Evolutionary conservation across 2,329 filamentous ascomycete genomes (phyloP), one percentile per base, ranked within the genome.

Genomic region (Aureobasidium sp.): DNA sequence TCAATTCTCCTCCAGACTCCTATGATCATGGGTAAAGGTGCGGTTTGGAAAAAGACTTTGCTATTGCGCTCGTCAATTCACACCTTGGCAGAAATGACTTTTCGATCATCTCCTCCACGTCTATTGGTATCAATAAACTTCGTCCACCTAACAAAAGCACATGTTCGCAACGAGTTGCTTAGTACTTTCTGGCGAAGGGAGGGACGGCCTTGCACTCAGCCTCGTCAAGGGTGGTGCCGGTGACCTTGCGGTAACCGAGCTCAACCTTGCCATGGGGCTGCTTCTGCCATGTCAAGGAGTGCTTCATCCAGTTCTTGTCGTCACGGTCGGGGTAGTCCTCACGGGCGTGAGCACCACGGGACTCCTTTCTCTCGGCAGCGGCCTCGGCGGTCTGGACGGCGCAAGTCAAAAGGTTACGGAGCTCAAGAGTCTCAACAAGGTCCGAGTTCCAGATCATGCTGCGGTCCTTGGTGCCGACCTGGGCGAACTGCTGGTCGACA

Each of bases 381-480:
- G 91, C 85, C 69, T 87, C 84, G 65, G 94, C 94, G 57, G 94
- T 97, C 87, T 99, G 94, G 52, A 89, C 85, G 69, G 92, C 93
- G 86, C 94, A 97, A 72, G 94, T 97, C 74, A 99, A 81, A 72
- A 99, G 78, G 78, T 99, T 99, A 73, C 92, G 85, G 72, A 97
- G 82, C 79, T 99, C 94, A 62, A 99, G 85, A 8, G 93, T 96
- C 83, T 97, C 93, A 65, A 96, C 91, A 42, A 97, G 85, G 73
- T 97, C 93, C 27, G 90, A 91, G 86, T 97, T 97, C 93, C 93
- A 97, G 81, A 97, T 97, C 93, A 97, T 97, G 83, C 90, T 95
- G 77, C 94, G 89, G 78, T 97, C 93, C 85, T 96, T 96, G 80
- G 90, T 97, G 72, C 91, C 90, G 69, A 97, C 88, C 72, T 97